Percentiles rank a stretch among this genome's conserved stretches.
Evolutionary conservation across 1,284 basidiomycete species (phyloP).

Genomic region (Xerocomus nothofagi): DNA sequence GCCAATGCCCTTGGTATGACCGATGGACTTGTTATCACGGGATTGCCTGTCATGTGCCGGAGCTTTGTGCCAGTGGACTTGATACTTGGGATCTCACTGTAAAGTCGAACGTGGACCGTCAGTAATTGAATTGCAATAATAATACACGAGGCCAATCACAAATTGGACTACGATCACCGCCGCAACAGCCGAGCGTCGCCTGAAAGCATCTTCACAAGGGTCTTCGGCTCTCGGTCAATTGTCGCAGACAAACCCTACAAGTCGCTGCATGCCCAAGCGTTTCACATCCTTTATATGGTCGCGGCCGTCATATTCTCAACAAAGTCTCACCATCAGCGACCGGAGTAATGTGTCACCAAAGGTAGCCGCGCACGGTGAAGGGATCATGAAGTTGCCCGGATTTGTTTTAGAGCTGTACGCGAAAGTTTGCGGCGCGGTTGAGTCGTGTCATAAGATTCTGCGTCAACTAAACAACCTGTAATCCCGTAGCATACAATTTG

Average conservation of each 20-base stretch:
- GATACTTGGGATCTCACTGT: constrained; percentile 21
- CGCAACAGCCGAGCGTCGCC: constrained; percentile 23
- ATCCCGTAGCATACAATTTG: constrained; percentile 11
- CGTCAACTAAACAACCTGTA: constrained; percentile 6
- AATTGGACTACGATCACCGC: constrained; percentile 18
- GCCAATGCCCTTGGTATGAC: constrained; percentile 8
- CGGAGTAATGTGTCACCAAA: constrained; percentile 10
- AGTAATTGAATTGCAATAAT: constrained; percentile 13
- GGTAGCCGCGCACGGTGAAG: constrained; percentile 22
- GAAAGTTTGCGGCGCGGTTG: constrained; percentile 13
- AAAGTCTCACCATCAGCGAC: constrained; percentile 4
- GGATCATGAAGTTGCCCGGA: constrained; percentile 9
- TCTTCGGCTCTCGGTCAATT: constrained; percentile 18
- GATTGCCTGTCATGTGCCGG: constrained; percentile 2
- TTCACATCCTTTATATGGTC: constrained; percentile 9
- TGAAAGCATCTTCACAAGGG: constrained; percentile 18
- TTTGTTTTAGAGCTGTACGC: constrained; percentile 7
- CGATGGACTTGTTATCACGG: constrained; percentile 3
- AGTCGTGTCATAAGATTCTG: constrained; percentile 12
- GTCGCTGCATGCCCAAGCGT: constrained; percentile 1
- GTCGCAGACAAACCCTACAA: constrained; percentile 17
- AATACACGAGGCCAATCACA: constrained; percentile 27
- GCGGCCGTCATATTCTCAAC: constrained; percentile 3
- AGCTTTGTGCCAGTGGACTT: constrained; percentile 10
- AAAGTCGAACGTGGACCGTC: constrained; percentile 16